A percentile compares a stretch with the other conserved stretches of the same genome.
phyloP scores from a whole-genome alignment of 371 early-diverging fungal species.

The Syncephalis plumigaleata region DNA sequence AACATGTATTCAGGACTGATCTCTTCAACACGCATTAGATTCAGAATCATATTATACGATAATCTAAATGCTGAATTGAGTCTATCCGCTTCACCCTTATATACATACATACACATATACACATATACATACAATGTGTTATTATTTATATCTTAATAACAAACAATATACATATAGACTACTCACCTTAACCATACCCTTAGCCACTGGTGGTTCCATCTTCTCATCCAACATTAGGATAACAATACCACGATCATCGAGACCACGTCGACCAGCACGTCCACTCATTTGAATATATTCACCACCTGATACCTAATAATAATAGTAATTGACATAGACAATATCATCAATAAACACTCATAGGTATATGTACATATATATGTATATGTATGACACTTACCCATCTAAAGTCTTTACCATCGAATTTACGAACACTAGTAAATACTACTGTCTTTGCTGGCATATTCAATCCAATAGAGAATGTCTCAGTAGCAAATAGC shows the following conservation, averaged over 20 bases:
- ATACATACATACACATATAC: constrained; percentile 2
- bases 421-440: constrained; percentile 94
- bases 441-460: constrained; percentile 99
- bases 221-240: constrained; percentile 95
- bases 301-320: constrained; percentile 40
- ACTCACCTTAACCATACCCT: constrained; percentile 66
- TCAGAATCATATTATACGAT: constrained; percentile 99
- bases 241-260: constrained; percentile 97
- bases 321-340: neutral
- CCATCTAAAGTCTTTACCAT: constrained; percentile 82
- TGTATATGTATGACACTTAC: constrained; percentile 16
- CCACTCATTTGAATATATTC: constrained; percentile 99
- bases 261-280: constrained; percentile 93
- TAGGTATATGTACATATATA: too few relatives aligned
- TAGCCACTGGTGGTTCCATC: constrained; percentile 87
- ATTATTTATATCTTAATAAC: neutral
- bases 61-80: constrained; percentile 96
- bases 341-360: neutral
- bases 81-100: constrained; percentile 68
- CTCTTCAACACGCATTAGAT: constrained; percentile 95
- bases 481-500: constrained; percentile 99
- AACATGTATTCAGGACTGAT: constrained; percentile 91
- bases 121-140: neutral
- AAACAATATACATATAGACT: neutral
- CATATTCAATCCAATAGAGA: constrained; percentile 99